Base-by-base conservation (phyloP, 495 filamentous ascomycete species). In the Talaromyces trachyspermus region DNA sequence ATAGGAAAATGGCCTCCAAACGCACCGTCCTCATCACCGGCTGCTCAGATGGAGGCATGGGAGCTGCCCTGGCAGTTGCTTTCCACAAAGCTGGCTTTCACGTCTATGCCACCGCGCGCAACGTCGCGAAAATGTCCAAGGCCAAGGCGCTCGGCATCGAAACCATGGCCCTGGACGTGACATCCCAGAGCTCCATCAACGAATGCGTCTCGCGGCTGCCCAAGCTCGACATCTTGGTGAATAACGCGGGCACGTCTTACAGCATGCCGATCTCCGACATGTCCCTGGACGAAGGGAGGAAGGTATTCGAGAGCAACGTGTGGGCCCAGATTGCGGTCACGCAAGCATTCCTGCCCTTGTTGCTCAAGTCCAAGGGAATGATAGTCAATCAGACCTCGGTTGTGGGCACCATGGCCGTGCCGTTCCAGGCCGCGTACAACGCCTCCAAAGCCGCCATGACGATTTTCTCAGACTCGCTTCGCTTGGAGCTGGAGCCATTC, bases 81-180 rank as follows among this genome's bases (percentile, higher is more conserved):
- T 81, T 81, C 56, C 66, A 71, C 18, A 45, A 48, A 2, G 57
- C 54, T 17, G 77, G 75, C 12, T 69, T 62, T 48, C 69, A 66
- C 11, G 78, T 83, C 36, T 78, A 78, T 51, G 79, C 80, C 12
- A 77, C 78, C 17, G 68, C 71, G 4, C 75, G 78, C 36, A 57
- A 69, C 45, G 46, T 58, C 4, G 43, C 53, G 15, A 77, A 71
- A 41, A 64, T 77, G 56, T 29, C 14, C 38, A 36, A 38, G 8
- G 26, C 54, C 5, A 42, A 41, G 9, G 17, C 49, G 0, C 35
- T 17, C 14, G 68, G 68, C 6, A 58, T 78, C 35, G 65, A 75
- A n/a, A 66, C 65, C 8, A 48, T 80, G 0, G 46, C 44, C n/a
- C 62, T 80, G 11, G 77, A 80, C 52, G 68, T 80, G 10, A 69